Evolutionary conservation across 768 basidiomycete genomes (phyloP).

Genomic region (Tricholoma matsutake): DNA sequence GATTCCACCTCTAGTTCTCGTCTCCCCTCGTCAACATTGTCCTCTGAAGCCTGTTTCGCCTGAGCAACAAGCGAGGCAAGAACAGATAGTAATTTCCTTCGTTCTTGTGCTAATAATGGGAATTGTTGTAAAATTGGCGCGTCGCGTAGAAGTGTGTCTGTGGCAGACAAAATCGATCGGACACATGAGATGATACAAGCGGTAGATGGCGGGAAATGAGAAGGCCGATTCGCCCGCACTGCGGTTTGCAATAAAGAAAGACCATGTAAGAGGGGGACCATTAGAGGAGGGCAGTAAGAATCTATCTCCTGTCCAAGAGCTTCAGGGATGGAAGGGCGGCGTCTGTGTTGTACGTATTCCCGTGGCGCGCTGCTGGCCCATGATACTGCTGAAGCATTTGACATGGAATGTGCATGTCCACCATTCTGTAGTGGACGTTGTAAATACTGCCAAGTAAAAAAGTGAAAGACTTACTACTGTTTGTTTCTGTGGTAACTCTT

Average conservation of each 20-base stretch:
- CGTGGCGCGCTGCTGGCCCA: constrained; percentile 47
- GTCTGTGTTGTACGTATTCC: constrained; percentile 34
- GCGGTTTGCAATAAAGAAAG: constrained; percentile 84
- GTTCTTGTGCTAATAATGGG: constrained; percentile 67
- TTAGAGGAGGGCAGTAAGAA: constrained; percentile 72
- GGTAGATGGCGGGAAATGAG: constrained; percentile 91
- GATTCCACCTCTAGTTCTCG: constrained; percentile 58
- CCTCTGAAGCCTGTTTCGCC: constrained; percentile 64
- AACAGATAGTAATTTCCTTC: constrained; percentile 77
- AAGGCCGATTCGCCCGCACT: constrained; percentile 67
- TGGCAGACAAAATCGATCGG: constrained; percentile 77
- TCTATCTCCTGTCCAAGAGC: constrained; percentile 48
- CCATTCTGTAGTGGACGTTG: constrained; percentile 23
- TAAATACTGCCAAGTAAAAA: constrained; percentile 9
- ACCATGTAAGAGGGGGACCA: constrained; percentile 82
- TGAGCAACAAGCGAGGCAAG: constrained; percentile 82
- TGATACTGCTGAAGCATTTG: constrained; percentile 49
- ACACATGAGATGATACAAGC: constrained; percentile 95
- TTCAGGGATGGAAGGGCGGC: constrained; percentile 44
- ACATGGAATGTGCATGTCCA: constrained; percentile 50
- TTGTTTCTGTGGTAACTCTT: constrained; percentile 46
- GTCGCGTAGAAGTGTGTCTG: constrained; percentile 83
- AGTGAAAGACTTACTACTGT: constrained; percentile 39
- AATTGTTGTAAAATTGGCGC: constrained; percentile 66
- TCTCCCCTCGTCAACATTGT: constrained; percentile 39